Conservation (phyloP, 2,329 filamentous ascomycete genomes). For the Fusarium sp. region DNA sequence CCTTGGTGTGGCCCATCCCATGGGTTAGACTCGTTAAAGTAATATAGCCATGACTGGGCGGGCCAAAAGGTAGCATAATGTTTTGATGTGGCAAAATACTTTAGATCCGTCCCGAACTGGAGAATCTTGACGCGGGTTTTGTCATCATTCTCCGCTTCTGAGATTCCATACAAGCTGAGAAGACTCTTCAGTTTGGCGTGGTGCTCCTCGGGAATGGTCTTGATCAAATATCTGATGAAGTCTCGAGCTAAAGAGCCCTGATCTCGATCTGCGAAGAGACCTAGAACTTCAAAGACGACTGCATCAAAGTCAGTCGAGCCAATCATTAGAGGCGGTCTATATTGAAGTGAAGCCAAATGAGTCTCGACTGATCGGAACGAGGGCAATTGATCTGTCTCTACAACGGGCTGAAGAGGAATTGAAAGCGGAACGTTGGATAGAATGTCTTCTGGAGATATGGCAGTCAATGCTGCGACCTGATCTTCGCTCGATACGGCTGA, state of each 20-base stretch:
- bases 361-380: background rate
- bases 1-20: background rate
- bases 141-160: accelerated
- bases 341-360: accelerated
- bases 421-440: background rate
- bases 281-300: background rate
- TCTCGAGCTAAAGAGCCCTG: background rate
- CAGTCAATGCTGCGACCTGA: background rate
- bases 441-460: background rate
- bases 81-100: background rate
- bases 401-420: background rate
- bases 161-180: background rate
- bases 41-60: background rate
- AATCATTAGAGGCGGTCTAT: background rate
- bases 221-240: accelerated
- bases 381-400: background rate
- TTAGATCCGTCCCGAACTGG: background rate
- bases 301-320: conserved; percentile 1
- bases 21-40: background rate
- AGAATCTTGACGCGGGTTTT: background rate
- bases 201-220: background rate
- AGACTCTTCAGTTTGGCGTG: accelerated
- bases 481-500: background rate
- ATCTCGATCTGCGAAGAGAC: background rate
- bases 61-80: background rate